Percentiles rank a stretch among this genome's conserved stretches.
Evolutionary conservation across 1,284 basidiomycete species (phyloP).

Genomic region (Austropuccinia psidii): DNA sequence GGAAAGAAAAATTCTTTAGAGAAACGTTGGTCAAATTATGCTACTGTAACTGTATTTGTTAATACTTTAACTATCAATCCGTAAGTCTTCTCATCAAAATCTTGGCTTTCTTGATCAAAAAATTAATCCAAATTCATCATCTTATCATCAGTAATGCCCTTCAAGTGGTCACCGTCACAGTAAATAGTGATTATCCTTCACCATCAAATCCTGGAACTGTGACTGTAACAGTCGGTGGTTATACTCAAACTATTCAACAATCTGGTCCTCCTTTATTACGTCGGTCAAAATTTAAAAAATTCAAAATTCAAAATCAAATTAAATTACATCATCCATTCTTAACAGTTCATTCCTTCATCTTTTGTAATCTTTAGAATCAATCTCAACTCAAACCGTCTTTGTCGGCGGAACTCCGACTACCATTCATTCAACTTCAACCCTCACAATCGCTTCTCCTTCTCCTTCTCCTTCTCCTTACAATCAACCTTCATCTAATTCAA

Average conservation of each 20-base stretch:
- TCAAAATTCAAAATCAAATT: not conserved
- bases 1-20: not conserved
- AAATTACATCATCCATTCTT: too few species aligned
- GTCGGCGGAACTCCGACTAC: slow-evolving; percentile 3
- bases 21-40: slow-evolving; percentile 15
- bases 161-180: slow-evolving; percentile 21
- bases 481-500: not conserved
- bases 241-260: slow-evolving; percentile 8
- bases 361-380: slow-evolving; percentile 17
- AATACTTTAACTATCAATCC: slow-evolving; percentile 26
- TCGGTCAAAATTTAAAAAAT: too few species aligned
- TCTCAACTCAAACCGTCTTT: slow-evolving; percentile 14
- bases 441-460: not conserved
- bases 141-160: not conserved
- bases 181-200: not conserved
- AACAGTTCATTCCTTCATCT: too few species aligned
- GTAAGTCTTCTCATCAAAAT: not conserved
- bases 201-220: not conserved
- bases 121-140: too few species aligned
- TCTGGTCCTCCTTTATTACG: not conserved
- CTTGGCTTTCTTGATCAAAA: not conserved
- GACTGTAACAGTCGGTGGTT: slow-evolving; percentile 19
- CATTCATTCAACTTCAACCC: slow-evolving; percentile 8
- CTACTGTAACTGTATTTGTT: slow-evolving; percentile 29
- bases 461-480: not conserved